phyloP scores from a whole-genome alignment of 179 eudicot species.

The Pouteria campechiana region DNA sequence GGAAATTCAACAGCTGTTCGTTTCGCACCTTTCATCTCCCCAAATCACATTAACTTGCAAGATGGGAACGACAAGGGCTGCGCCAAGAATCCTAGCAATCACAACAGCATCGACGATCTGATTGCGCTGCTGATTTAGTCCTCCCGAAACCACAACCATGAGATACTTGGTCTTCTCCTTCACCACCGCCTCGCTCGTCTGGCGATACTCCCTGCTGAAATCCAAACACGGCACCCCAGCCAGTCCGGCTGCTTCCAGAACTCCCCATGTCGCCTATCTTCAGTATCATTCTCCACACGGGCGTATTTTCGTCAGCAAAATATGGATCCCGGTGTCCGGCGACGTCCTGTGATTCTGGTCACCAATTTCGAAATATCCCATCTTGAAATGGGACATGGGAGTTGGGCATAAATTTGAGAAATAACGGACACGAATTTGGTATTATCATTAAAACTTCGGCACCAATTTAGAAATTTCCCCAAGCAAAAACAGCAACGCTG shows the following conservation, averaged over 20 bases:
- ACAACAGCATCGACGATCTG: constrained; percentile 49
- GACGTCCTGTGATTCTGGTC: too few species aligned
- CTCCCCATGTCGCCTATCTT: too few species aligned
- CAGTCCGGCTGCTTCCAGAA: constrained; percentile 36
- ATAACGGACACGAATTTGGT: too few species aligned
- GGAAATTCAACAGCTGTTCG: too few species aligned
- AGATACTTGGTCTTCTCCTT: constrained; percentile 19
- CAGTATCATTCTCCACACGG: background rate
- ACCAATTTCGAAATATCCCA: too few species aligned
- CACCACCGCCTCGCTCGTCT: background rate
- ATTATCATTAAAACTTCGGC: too few species aligned
- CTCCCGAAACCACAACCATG: constrained; percentile 38
- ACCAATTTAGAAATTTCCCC: too few species aligned
- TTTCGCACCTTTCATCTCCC: constrained; percentile 43
- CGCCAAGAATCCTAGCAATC: constrained; percentile 36
- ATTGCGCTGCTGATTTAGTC: constrained; percentile 41
- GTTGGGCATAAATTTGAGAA: too few species aligned
- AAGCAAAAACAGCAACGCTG: too few species aligned
- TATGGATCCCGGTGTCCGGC: too few species aligned
- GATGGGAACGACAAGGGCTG: constrained; percentile 39
- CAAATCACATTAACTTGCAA: constrained; percentile 34
- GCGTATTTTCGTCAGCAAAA: too few species aligned
- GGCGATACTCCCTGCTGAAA: constrained; percentile 17
- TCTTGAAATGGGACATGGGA: too few species aligned
- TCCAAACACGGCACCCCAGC: constrained; percentile 25